phyloP scores from a whole-genome alignment of 306 rosid genomes.

The Cercis canadensis region DNA sequence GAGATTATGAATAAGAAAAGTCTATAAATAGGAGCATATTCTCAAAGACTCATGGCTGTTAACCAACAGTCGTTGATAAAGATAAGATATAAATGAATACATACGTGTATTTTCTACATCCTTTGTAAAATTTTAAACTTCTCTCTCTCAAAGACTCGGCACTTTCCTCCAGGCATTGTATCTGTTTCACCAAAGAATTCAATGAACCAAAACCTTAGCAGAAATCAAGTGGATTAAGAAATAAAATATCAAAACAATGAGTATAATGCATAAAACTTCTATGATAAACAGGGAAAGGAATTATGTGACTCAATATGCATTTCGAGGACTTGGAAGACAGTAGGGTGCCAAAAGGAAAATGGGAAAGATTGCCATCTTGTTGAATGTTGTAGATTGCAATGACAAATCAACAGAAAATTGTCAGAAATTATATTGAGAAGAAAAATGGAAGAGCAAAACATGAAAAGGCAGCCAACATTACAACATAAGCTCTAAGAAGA shows the following conservation, averaged over 20 bases:
- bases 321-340: not conserved
- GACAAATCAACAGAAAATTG: conserved; percentile 10
- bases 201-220: conserved; percentile 31
- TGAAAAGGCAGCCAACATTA: conserved; percentile 20
- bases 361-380: conserved; percentile 18
- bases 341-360: not conserved
- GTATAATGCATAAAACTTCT: conserved; percentile 5
- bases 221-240: conserved; percentile 32
- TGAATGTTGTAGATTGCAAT: conserved; percentile 1
- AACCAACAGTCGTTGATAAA: conserved; percentile 12
- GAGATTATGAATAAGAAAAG: not conserved
- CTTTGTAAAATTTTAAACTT: conserved; percentile 91
- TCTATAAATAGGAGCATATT: not conserved
- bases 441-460: not conserved
- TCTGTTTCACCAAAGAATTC: conserved; percentile 64
- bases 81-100: conserved; percentile 39
- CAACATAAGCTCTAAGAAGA: conserved; percentile 15
- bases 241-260: conserved; percentile 6
- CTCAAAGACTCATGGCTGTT: conserved; percentile 1
- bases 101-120: conserved; percentile 99
- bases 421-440: conserved; percentile 18
- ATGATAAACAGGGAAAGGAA: conserved; percentile 3
- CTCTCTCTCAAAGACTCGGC: conserved; percentile 96
- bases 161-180: conserved; percentile 96
- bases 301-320: not conserved